Base-by-base conservation (phyloP, 208 protist species). In the Endotrypanum monterogeii region DNA sequence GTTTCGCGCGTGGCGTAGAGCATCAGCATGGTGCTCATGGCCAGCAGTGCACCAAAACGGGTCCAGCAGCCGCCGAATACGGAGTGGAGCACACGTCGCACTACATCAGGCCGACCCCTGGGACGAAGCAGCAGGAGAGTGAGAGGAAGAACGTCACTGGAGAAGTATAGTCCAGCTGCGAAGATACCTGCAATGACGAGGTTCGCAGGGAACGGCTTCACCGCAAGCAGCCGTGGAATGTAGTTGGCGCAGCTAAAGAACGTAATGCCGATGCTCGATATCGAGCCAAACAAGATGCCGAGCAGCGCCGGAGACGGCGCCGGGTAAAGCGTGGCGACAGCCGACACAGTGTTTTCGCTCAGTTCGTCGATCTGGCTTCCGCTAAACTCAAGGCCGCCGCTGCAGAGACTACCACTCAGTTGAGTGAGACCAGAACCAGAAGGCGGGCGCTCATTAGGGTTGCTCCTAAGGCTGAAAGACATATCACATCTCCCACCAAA, bases 1-100 rank as follows among this genome's bases (percentile, higher is more conserved):
- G 87, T 92, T 73, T 95, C 88, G 18, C 86, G 83, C n/a, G 88
- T 92, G 16, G 67, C 86, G 63, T 82, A 87, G 7, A 92, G 84
- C 85, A 93, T 86, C 37, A 91, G 51, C 23, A 83, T 54, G 3
- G 73, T 79, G 78, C 82, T 75, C 16, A 79, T 37, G 6, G 79
- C 23, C 23, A 90, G 66, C 14, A 82, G 30, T 35, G 72, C 28
- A 20, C 75, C 84, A 23, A 93, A 83, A 41, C 87, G 83, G 23
- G 32, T 23, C 81, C 73, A 84, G 25, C 80, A 88, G 14, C 74
- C 73, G 50, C 69, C 52, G 14, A 86, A 79, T 11, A 78, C 11
- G 7, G 28, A 11, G 46, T 67, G 51, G 5, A 88, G 62, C 9
- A 67, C 12, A 44, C 69, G 58, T 1, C 62, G 69, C 39, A 88